Base-by-base conservation (phyloP, 768 basidiomycete genomes). In the Russula olivacea region DNA sequence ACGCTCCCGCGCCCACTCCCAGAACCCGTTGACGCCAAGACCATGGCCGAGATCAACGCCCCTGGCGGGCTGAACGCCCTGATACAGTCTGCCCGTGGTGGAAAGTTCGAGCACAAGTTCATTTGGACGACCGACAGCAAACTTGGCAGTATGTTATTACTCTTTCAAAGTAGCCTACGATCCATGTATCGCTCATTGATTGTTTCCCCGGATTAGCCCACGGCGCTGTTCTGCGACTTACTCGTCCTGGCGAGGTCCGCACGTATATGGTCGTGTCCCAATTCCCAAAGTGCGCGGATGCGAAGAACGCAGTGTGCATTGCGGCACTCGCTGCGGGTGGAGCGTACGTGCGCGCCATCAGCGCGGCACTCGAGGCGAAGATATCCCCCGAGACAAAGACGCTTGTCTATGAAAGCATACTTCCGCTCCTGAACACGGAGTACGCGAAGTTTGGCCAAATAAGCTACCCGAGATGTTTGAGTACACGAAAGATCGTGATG, bases 251-350 rank as follows among this genome's bases (percentile, higher is more conserved):
- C 4, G 79, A 82, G 60, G 79, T 77, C 41, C 77, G 74, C 48
- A 82, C 85, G 0, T 90, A 78, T 66, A 71, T 90, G 6, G 84
- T 86, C 32, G 87, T 88, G 32, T 2, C 83, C 0, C 75, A 76
- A 17, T 89, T 89, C 66, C 67, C 76, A 2, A 86, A 82, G 68
- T 82, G 82, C 3, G 72, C 74, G 0, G 87, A 89, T 57, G 88
- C 87, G n/a, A 88, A 86, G 71, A 77, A 79, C 0, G 89, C 88
- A 0, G 88, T 83, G 2, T 83, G 81, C 63, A 72, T 90, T 25
- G 75, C 83, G 17, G 88, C 87, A 0, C 81, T 89, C 71, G 83
- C 85, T 2, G 79, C 83, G 64, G 84, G 84, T 10, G 84, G 83
- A 6, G 72, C 77, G 23, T 84, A 84, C 66, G 80, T 87, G 49